Base-by-base conservation (phyloP, 371 early-diverging fungal species). In the Rhizopus microsporus region DNA sequence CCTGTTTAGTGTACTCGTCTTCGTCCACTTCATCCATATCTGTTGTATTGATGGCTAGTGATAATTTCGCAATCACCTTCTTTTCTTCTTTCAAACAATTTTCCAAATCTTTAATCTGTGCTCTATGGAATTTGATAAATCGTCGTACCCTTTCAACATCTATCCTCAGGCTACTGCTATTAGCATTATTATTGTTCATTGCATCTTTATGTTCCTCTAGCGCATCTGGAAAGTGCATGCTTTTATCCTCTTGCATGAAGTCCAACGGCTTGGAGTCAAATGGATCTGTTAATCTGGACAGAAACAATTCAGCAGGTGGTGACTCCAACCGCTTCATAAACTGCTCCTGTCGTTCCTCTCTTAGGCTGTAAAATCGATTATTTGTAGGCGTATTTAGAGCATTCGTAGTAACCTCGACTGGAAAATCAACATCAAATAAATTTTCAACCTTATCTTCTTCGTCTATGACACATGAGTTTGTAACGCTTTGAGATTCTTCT, bases 31-130 rank as follows among this genome's bases (percentile, higher is more conserved):
- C 52, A 9, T 58, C 62, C 4, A 51, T 42, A 4, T 69, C 29
- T 4, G 17, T 9, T 2, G 9, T 29, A 12, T 46, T 23, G 9
- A 23, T 29, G 6, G 68, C 68, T 23, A 83, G 43, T 37, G 91
- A 84, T 45, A 93, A 76, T 33, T 86, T 84, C 44, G 88, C 86
- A 8, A 94, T 71, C 53, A 94, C 72, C 67, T 84, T 86, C 55
- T 88, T 88, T 72, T 97, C 96, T 34, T 78, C 75, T 54, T 86
- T 85, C 16, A 86, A 78, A 40, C 85, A 75, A 37, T 93, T 95
- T 13, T 88, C 87, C 15, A 89, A 71, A 38, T 90, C 84, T 35
- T 89, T 84, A 45, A 96, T 77, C 66, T 92, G 90, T 31, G 82
- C 77, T 3, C 93, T 84, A 62, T 95, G 96, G 35, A 81, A 67